These are phyloP conservation scores for Bryoglossum gracile DNA, from an alignment of 495 filamentous ascomycete species.

Conservation along the genomic window DNA sequence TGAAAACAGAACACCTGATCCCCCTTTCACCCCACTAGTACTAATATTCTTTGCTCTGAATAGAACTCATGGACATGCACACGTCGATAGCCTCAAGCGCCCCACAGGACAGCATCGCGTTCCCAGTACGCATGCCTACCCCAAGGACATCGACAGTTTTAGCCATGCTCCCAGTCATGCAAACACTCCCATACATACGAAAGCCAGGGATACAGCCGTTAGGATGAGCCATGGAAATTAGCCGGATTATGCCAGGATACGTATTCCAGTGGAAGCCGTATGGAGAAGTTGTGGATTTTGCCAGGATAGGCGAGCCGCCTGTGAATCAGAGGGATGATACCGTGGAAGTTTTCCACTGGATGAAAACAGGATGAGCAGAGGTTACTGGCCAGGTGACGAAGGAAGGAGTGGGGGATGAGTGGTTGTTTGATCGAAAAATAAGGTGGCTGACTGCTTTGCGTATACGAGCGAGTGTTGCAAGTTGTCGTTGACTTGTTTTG, in stretches of 20 bases:
- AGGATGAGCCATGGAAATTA: conserved; percentile 5
- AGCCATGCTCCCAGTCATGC: conserved; percentile 27
- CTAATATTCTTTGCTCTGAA: not conserved
- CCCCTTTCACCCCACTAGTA: not conserved
- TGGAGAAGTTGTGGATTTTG: not conserved
- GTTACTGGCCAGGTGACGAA: not conserved
- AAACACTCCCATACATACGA: not conserved
- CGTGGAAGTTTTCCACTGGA: not conserved
- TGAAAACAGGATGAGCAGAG: not conserved
- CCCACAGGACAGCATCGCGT: conserved; percentile 15
- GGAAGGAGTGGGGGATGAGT: no score
- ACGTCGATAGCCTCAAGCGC: not conserved
- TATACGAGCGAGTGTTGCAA: no score
- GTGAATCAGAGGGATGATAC: not conserved
- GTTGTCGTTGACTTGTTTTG: no score
- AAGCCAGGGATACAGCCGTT: conserved; percentile 14
- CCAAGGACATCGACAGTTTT: conserved; percentile 23
- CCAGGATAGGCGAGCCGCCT: no score
- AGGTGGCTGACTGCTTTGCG: no score
- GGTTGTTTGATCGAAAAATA: not conserved
- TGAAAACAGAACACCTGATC: not conserved
- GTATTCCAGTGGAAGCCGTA: conserved; percentile 5
- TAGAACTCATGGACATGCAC: not conserved
- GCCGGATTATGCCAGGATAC: conserved; percentile 6
- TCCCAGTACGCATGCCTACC: conserved; percentile 23